Percentiles rank a stretch among this genome's conserved stretches.
Evolutionary conservation across 2,329 filamentous ascomycete species (phyloP).

Genomic region (Cytospora chrysosperma): DNA sequence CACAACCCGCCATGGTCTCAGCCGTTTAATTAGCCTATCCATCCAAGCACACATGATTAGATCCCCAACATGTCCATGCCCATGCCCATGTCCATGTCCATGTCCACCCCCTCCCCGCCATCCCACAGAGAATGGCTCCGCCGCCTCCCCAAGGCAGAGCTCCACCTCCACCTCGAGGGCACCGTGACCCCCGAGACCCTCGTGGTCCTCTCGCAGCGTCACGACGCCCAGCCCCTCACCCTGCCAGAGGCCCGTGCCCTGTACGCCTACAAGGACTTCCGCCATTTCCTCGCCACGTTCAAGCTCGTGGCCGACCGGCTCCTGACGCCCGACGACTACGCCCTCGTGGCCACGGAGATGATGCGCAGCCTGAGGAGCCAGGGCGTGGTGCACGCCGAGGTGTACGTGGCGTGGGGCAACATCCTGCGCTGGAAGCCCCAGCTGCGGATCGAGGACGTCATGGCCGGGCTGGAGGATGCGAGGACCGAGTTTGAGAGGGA

Average conservation of each 20-base stretch:
- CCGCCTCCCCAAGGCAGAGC: slow-evolving; percentile 22
- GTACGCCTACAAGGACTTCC: slow-evolving; percentile 23
- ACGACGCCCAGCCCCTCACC: slow-evolving; percentile 22
- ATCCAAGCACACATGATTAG: neutral
- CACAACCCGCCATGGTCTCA: neutral
- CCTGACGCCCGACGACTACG: slow-evolving; percentile 22
- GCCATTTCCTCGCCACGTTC: slow-evolving; percentile 23
- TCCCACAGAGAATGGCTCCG: neutral
- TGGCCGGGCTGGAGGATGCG: slow-evolving; percentile 20
- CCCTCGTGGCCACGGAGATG: slow-evolving; percentile 21
- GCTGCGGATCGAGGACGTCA: slow-evolving; percentile 22
- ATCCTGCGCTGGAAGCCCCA: slow-evolving; percentile 24
- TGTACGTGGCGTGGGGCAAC: slow-evolving; percentile 25
- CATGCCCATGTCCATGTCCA: neutral
- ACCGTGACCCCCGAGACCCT: slow-evolving; percentile 25
- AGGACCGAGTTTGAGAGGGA: slow-evolving; percentile 7
- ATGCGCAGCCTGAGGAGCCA: slow-evolving; percentile 19
- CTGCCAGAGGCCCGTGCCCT: slow-evolving; percentile 23
- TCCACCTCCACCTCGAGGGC: slow-evolving; percentile 25
- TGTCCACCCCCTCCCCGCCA: neutral
- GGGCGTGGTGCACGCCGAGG: slow-evolving; percentile 25
- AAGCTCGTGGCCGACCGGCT: slow-evolving; percentile 23
- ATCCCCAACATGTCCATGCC: no score
- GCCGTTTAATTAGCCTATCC: no score
- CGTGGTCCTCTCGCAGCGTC: slow-evolving; percentile 22